Conservation (phyloP, 139 green algal species). For the Asterochloris erici region DNA sequence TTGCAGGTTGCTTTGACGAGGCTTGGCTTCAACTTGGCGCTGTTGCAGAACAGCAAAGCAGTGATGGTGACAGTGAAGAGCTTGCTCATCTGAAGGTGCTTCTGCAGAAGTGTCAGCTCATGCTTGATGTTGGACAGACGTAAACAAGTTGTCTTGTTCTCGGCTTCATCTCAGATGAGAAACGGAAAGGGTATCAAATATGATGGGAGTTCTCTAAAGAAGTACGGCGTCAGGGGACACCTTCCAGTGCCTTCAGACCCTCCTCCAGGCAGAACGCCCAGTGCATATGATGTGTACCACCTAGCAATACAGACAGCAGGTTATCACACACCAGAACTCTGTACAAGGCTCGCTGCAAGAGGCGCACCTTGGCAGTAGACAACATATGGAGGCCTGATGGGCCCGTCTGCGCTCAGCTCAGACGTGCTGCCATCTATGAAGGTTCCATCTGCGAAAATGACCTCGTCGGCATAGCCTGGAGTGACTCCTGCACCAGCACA, state of each 20-base stretch:
- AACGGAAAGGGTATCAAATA: too few species aligned
- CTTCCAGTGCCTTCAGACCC: constrained; percentile 27
- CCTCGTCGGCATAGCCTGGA: constrained; percentile 84
- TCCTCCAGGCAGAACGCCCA: constrained; percentile 62
- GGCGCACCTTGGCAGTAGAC: constrained; percentile 75
- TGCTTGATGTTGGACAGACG: too few species aligned
- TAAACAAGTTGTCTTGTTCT: too few species aligned
- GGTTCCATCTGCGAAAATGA: constrained; percentile 95
- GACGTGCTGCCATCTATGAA: constrained; percentile 93
- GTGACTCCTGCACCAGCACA: constrained; percentile 63
- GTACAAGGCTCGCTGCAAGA: neutral
- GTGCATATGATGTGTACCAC: constrained; percentile 90
- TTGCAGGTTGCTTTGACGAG: constrained; percentile 40
- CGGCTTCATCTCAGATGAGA: too few species aligned
- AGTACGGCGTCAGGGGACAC: neutral
- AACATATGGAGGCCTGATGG: constrained; percentile 82
- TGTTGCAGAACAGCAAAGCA: neutral
- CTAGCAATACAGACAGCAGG: constrained; percentile 24
- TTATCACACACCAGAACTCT: neutral
- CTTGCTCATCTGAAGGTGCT: neutral
- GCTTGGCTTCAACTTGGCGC: constrained; percentile 14
- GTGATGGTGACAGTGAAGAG: neutral
- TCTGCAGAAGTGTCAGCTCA: too few species aligned
- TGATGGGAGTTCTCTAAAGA: too few species aligned
- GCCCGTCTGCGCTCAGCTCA: constrained; percentile 89